Evolutionary conservation across 2,329 filamentous ascomycete species (phyloP).

Genomic region (Trichoderma breve): DNA sequence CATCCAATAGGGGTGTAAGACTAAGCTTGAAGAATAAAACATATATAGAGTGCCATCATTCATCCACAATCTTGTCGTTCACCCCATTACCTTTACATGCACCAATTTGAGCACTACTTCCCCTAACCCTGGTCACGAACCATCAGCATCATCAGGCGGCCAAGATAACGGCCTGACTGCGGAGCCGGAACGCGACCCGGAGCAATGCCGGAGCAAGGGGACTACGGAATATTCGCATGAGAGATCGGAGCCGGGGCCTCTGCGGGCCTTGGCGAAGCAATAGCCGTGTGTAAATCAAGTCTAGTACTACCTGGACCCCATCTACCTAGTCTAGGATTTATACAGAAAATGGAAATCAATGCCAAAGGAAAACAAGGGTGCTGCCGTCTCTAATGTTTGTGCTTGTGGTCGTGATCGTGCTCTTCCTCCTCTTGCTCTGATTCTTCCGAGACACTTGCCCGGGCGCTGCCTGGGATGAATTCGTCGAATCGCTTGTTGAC

Average conservation of each 20-base stretch:
- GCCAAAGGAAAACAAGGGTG: not conserved
- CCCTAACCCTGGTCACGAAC: not conserved
- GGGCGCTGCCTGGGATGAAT: slow-evolving; percentile 67
- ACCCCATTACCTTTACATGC: not conserved
- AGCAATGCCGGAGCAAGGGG: not conserved
- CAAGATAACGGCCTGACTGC: not conserved
- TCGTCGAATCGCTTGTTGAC: slow-evolving; percentile 68
- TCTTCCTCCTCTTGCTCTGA: slow-evolving; percentile 41
- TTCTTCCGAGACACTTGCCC: slow-evolving; percentile 52
- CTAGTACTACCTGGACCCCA: not conserved
- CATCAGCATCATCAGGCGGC: not conserved
- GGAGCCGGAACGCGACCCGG: not conserved
- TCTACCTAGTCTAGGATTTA: not conserved
- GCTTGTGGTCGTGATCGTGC: slow-evolving; percentile 34
- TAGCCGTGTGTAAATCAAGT: not conserved
- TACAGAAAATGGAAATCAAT: not conserved
- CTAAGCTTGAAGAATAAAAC: not conserved
- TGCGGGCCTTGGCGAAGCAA: not conserved
- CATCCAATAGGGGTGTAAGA: not conserved
- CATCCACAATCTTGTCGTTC: not conserved
- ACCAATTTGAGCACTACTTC: not conserved
- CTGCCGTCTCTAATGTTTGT: slow-evolving; percentile 32
- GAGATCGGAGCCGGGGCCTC: not conserved
- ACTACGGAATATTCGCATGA: not conserved
- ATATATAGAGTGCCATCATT: not conserved